Percentiles rank a stretch among this genome's conserved stretches.
phyloP scores from a whole-genome alignment of 106 monocot genomes.

The Dactylorhiza incarnata region DNA sequence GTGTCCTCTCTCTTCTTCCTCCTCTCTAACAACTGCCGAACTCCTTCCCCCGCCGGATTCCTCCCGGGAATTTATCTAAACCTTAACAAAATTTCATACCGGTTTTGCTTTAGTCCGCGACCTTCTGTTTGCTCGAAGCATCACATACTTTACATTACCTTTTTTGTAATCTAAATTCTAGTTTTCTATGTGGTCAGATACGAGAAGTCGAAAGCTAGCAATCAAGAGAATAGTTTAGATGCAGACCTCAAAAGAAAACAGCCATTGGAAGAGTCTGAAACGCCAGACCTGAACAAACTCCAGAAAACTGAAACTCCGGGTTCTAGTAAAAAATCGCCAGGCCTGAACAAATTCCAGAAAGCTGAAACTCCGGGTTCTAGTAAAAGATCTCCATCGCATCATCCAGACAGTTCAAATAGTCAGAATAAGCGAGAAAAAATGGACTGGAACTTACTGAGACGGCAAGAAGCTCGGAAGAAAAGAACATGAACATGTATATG shows the following conservation, averaged over 20 bases:
- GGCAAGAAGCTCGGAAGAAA: conserved; percentile 22
- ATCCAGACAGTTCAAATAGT: conserved; percentile 21
- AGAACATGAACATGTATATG: not conserved
- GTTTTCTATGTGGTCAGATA: conserved; percentile 7
- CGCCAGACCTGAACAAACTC: conserved; percentile 12
- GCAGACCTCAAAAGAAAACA: conserved; percentile 49
- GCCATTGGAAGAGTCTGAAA: conserved; percentile 20
- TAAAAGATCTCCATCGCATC: conserved; percentile 19
- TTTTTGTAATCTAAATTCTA: not conserved
- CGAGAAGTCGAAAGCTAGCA: conserved; percentile 1
- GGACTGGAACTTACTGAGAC: conserved; percentile 49
- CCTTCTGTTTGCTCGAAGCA: not conserved
- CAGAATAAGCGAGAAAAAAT: conserved; percentile 39
- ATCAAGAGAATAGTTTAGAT: conserved; percentile 12
- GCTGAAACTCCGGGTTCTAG: conserved; percentile 3
- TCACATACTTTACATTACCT: too few relatives aligned
- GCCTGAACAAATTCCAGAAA: conserved; percentile 14
- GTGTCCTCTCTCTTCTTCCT: too few relatives aligned
- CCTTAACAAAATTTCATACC: not conserved
- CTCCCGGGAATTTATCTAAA: too few relatives aligned
- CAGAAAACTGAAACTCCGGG: not conserved
- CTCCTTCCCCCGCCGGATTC: too few relatives aligned
- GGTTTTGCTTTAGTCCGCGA: not conserved
- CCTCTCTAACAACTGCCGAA: too few relatives aligned
- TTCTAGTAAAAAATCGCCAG: too few relatives aligned